Base-by-base conservation (phyloP, 768 basidiomycete genomes). In the Termitomyces bulborhizus region DNA sequence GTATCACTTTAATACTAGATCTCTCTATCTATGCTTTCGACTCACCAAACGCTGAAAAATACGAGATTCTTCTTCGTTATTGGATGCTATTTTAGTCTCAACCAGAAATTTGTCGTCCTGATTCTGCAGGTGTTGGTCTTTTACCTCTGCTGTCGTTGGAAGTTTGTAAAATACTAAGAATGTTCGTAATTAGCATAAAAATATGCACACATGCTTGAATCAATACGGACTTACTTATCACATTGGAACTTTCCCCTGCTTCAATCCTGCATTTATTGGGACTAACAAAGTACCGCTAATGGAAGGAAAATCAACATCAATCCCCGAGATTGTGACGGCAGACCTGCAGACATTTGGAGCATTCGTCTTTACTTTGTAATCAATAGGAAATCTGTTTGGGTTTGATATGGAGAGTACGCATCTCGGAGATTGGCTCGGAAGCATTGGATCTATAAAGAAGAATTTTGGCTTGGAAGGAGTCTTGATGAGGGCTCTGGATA, bases 201-300 rank as follows among this genome's bases (percentile, higher is more conserved):
- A 13, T 21, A 12, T 9, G 1, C 27, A 36, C 0, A 3, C 27
- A 12, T 27, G 11, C 16, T 39, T 27, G n/a, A 2, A 40, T 48
- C 16, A 7, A 26, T 15, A 1, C 37, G 21, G n/a, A 34, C 53
- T 13, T 50, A 54, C 57, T 7, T 26, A 31, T 34, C 27, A 54
- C 48, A 3, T 45, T 36, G 8, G 51, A 8, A 29, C 31, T 16
- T 24, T 15, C 29, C 4, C 53, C 47, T 45, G 43, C 37, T 34
- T 51, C 57, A 4, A 58, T 32, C n/a, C 41, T 58, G 11, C 24
- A 9, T 11, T 4, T 24, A 37, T 54, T 58, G 15, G 57, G 57
- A 32, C 8, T 43, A 27, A 43, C 52, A 39, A 13, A 7, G 13
- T 51, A 57, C 15, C 43, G 21, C 57, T 57, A 24, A n/a, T 26